A percentile compares a stretch with the other conserved stretches of the same genome.
Conservation (phyloP, 164 flowering plant species). For the Echeveria elegans region DNA sequence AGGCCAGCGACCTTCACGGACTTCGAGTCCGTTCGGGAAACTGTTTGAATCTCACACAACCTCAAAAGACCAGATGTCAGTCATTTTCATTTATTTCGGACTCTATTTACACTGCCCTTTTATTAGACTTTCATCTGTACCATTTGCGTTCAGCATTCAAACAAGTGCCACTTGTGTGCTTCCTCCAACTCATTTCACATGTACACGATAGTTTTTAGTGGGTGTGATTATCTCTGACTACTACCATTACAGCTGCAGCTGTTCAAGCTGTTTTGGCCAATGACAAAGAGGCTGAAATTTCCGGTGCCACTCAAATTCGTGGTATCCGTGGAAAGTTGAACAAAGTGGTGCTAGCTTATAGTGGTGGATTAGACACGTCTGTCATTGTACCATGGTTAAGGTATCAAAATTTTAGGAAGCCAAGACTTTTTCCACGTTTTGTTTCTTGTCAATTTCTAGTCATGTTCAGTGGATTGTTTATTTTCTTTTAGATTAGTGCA, state of each 20-base stretch:
- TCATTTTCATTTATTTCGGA: not conserved
- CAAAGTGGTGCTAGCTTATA: slow-evolving; percentile 89
- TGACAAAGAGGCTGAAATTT: slow-evolving; percentile 24
- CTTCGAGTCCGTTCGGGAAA: slow-evolving; percentile 10
- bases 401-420: slow-evolving; percentile 34
- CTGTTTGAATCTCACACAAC: slow-evolving; percentile 8
- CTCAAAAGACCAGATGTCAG: slow-evolving; percentile 13
- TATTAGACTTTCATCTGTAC: not conserved
- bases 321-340: slow-evolving; percentile 67
- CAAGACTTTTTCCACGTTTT: not conserved
- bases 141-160: not conserved
- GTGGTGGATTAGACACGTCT: slow-evolving; percentile 97
- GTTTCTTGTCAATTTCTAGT: not conserved
- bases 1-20: slow-evolving; percentile 22
- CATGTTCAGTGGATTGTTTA: too few relatives aligned
- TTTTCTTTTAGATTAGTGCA: too few relatives aligned
- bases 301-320: slow-evolving; percentile 21
- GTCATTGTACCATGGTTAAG: slow-evolving; percentile 97
- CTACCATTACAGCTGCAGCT: slow-evolving; percentile 24
- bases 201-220: too few relatives aligned
- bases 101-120: not conserved
- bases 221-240: not conserved
- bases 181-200: not conserved
- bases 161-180: not conserved
- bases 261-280: slow-evolving; percentile 36